These are phyloP conservation scores for Leccinum subgranulosum DNA, from an alignment of 768 basidiomycete genomes.

Conservation along the genomic window DNA sequence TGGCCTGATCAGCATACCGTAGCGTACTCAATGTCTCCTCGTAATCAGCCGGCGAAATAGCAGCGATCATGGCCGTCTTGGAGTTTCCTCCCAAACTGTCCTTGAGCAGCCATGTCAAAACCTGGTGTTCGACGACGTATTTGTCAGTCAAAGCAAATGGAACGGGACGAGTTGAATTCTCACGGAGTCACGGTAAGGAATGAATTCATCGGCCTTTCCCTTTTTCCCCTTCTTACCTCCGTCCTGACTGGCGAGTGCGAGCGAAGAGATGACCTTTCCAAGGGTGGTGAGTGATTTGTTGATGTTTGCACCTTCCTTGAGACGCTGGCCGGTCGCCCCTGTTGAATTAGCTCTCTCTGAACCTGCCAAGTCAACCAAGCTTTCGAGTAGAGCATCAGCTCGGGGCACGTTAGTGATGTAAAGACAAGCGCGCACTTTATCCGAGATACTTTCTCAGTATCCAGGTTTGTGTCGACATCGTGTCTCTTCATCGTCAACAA, in stretches of 20 bases:
- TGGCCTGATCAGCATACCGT: slow-evolving; percentile 97
- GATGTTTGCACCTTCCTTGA: slow-evolving; percentile 98
- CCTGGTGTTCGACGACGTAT: slow-evolving; percentile 41
- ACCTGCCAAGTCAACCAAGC: slow-evolving; percentile 94
- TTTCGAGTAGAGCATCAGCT: slow-evolving; percentile 29
- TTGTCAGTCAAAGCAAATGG: slow-evolving; percentile 2
- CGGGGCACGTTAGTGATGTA: background rate
- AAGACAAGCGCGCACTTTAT: slow-evolving; percentile 60
- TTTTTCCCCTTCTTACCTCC: slow-evolving; percentile 83
- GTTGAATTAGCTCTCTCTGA: slow-evolving; percentile 97
- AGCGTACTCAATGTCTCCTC: slow-evolving; percentile 96
- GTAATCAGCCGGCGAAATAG: slow-evolving; percentile 97
- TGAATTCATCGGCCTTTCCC: slow-evolving; percentile 86
- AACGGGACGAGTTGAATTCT: slow-evolving; percentile 25
- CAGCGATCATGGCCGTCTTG: slow-evolving; percentile 99
- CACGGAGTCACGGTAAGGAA: slow-evolving; percentile 97
- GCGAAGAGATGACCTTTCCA: slow-evolving; percentile 93
- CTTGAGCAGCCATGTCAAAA: slow-evolving; percentile 97
- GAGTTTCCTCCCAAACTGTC: slow-evolving; percentile 97
- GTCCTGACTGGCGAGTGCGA: slow-evolving; percentile 59
- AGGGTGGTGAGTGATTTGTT: slow-evolving; percentile 98
- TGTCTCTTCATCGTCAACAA: slow-evolving; percentile 90
- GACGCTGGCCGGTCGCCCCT: slow-evolving; percentile 91
- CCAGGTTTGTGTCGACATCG: slow-evolving; percentile 80
- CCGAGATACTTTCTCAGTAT: slow-evolving; percentile 98